Base-by-base conservation (phyloP, 1,139 yeast species). In the Kluyveromyces sp. region DNA sequence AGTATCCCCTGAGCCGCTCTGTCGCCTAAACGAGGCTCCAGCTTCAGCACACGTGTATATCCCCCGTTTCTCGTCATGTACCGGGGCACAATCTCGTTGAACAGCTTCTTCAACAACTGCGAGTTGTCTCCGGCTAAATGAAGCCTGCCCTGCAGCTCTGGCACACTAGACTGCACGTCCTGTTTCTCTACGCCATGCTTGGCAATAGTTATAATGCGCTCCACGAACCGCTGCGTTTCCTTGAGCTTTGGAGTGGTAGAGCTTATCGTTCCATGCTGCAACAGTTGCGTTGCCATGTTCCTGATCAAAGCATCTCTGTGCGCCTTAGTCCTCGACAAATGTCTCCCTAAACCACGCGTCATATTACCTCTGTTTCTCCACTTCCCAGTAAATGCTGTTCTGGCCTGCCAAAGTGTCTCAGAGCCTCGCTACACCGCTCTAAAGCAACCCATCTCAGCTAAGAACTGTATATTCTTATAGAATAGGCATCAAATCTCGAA, bases 21-120 rank as follows among this genome's bases (percentile, higher is more conserved):
- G 62, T 94, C 98, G 53, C 92, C 94, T 43, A 83, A 66, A 55
- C 98, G 74, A 28, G 94, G 88, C 63, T 92, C 97, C 50, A 94
- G 70, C 55, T 78, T 80, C 53, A 89, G 68, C 47, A 89, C 78
- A 52, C 98, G 76, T 12, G 97, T 88, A 68, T 82, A 92, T 1
- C 97, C 97, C 49, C 87, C 85, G 1, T 67, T 61, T 64, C 96
- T 74, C 28, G 66, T 58, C 7, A 70, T 62, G 60, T 84, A 89
- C 53, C 95, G 72, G 33, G 74, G 67, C 3, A 77, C 76, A 38
- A 88, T 69, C 40, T 78, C 88, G 13, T 71, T 73, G 47, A 84
- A 70, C 38, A 92, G 67, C 61, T 83, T 87, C 52, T 49, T 65
- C 54, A 61, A 58, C 46, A 55, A 60, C 50, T 61, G 52, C 25